Evolutionary conservation across 2,329 filamentous ascomycete genomes (phyloP).

Genomic region (Microcyclosporella mali): DNA sequence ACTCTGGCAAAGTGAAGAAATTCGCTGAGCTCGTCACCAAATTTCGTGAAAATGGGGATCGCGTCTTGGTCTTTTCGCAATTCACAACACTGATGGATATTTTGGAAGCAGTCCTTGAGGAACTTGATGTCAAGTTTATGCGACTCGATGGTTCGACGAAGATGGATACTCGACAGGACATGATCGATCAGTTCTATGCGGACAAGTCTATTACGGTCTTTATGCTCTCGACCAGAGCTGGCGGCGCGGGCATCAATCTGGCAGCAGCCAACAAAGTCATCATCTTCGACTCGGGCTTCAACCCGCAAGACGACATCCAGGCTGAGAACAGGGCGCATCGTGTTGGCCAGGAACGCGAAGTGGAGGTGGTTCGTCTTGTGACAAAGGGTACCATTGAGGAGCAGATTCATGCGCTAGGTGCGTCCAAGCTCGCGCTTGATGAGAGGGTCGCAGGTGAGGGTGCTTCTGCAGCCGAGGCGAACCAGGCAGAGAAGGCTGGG

Average conservation of each 20-base stretch:
- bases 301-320: conserved; percentile 96
- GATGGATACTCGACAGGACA: conserved; percentile 74
- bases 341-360: conserved; percentile 82
- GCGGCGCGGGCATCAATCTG: conserved; percentile 94
- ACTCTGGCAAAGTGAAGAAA: conserved; percentile 72
- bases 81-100: conserved; percentile 91
- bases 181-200: conserved; percentile 80
- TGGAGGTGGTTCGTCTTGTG: conserved; percentile 84
- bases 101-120: conserved; percentile 71
- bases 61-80: conserved; percentile 85
- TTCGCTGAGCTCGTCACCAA: conserved; percentile 66
- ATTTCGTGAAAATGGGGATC: conserved; percentile 75
- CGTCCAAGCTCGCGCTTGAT: conserved; percentile 89
- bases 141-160: conserved; percentile 81
- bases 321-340: conserved; percentile 95
- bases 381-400: conserved; percentile 81
- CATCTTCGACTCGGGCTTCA: conserved; percentile 96
- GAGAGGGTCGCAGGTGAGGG: conserved; percentile 61
- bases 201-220: conserved; percentile 79
- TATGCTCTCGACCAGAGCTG: conserved; percentile 84
- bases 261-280: conserved; percentile 95
- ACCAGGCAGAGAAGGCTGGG: conserved; percentile 40
- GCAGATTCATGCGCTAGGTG: conserved; percentile 81
- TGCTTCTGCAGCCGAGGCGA: conserved; percentile 26
- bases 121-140: conserved; percentile 66